Conservation (phyloP, 805 yeast genomes). For the Candida loeiensis region DNA sequence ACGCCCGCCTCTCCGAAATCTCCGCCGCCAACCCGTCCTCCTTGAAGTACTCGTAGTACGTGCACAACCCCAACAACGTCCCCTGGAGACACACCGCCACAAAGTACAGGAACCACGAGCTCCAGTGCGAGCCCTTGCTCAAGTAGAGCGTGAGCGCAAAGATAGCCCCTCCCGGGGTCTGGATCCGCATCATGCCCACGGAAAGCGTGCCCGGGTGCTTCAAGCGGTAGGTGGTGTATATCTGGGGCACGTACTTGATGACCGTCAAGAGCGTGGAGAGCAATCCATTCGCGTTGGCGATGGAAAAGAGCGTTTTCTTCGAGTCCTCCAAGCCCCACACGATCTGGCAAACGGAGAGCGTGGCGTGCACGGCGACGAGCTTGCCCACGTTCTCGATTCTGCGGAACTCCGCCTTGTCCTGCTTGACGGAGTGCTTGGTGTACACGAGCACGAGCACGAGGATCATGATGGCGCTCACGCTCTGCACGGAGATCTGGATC, state of each 20-base stretch:
- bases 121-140: conserved; percentile 79
- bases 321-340: conserved; percentile 28
- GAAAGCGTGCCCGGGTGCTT: conserved; percentile 81
- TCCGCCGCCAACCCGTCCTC: conserved; percentile 22
- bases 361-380: conserved; percentile 36
- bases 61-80: conserved; percentile 56
- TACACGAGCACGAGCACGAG: conserved; percentile 50
- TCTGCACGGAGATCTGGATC: conserved; percentile 63
- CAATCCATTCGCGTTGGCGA: conserved; percentile 63
- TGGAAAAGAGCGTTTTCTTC: conserved; percentile 23
- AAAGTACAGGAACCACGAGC: conserved; percentile 79
- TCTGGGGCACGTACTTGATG: conserved; percentile 77
- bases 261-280: conserved; percentile 61
- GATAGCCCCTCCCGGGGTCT: conserved; percentile 84
- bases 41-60: conserved; percentile 35
- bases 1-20: conserved; percentile 24
- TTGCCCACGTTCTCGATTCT: conserved; percentile 40
- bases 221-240: conserved; percentile 61
- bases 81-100: conserved; percentile 71
- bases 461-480: conserved; percentile 55
- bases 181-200: conserved; percentile 75
- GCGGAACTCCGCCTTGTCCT: conserved; percentile 42
- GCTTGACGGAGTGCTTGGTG: conserved; percentile 46
- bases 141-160: conserved; percentile 71
- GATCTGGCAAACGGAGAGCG: conserved; percentile 32